Base-by-base conservation (phyloP, 805 yeast genomes). In the Starmerella bombicola region DNA sequence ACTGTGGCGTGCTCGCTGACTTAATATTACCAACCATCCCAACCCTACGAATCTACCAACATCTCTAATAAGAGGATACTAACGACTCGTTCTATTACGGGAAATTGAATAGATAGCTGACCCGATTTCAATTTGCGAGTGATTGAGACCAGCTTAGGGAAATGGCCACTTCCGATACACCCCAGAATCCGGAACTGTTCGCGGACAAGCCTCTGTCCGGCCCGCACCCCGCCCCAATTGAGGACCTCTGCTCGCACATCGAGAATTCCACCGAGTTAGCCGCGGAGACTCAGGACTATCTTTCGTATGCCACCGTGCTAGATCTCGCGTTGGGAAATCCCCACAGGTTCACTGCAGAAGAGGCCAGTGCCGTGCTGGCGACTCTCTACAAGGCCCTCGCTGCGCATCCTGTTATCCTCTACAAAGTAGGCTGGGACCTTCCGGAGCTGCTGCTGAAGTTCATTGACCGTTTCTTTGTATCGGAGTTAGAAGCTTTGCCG, bases 361-460 rank as follows among this genome's bases (percentile, higher is more conserved):
- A 81, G 38, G 70, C 73, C 40, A 37, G 39, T 7, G 37, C 34
- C 21, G 42, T 49, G 13, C 38, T 54, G 12, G 28, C 35, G 13
- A 64, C 61, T 2, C 47, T 50, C 8, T 37, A 38, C 42, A 41
- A 49, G 37, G 55, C 81, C n/a, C 58, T 84, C 35, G 59, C 55
- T 0, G 33, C 55, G 0, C 57, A 79, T 54, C 64, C 67, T 15
- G 68, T 67, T 9, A 59, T 83, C 23, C 64, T 76, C 0, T 66
- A 69, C 33, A 80, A 78, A 49, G 74, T 85, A 45, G 94, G 93
- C 2, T 86, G 96, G 96, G 96, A 86, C 58, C 55, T 86, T n/a
- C 95, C 95, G 1, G 69, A 68, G 24, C 60, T 81, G 37, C 49
- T 86, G 5, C 53, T 83, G 33, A 65, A 66, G 8, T 80, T 69